Evolutionary conservation across 1,284 basidiomycete genomes (phyloP).

Genomic region (Pyrrhoderma lamaoense): DNA sequence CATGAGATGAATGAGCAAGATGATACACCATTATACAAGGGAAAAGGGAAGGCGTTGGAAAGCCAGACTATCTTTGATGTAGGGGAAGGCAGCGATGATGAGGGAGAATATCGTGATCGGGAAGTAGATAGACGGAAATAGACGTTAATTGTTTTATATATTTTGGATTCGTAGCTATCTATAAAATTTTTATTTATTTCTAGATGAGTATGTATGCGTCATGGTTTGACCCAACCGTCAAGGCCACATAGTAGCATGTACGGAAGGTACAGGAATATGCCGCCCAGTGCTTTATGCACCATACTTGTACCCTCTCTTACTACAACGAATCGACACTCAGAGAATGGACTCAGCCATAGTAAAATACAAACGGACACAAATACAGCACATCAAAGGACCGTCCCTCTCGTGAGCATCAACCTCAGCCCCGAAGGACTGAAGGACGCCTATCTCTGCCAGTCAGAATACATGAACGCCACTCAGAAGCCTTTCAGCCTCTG

Average conservation of each 20-base stretch:
- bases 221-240: conserved; percentile 78
- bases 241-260: conserved; percentile 69
- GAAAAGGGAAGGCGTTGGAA: conserved; percentile 34
- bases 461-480: conserved; percentile 44
- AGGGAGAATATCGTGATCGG: conserved; percentile 24
- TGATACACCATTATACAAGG: conserved; percentile 30
- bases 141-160: neutral
- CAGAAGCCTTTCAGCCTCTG: conserved; percentile 6
- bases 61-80: conserved; percentile 37
- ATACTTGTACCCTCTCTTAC: conserved; percentile 32
- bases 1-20: conserved; percentile 29
- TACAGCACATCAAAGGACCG: conserved; percentile 33
- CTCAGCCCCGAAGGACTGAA: conserved; percentile 22
- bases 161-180: too few relatives aligned
- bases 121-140: conserved; percentile 9
- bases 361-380: conserved; percentile 28
- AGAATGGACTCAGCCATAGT: conserved; percentile 33
- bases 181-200: too few relatives aligned
- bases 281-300: conserved; percentile 39
- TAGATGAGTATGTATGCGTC: conserved; percentile 43
- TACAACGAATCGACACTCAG: conserved; percentile 44
- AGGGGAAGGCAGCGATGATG: conserved; percentile 37
- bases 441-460: conserved; percentile 69
- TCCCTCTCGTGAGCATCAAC: conserved; percentile 62
- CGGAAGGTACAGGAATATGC: conserved; percentile 76